These are phyloP conservation scores for Drosera spatulata DNA, from an alignment of 179 eudicot species.

Conservation along the genomic window DNA sequence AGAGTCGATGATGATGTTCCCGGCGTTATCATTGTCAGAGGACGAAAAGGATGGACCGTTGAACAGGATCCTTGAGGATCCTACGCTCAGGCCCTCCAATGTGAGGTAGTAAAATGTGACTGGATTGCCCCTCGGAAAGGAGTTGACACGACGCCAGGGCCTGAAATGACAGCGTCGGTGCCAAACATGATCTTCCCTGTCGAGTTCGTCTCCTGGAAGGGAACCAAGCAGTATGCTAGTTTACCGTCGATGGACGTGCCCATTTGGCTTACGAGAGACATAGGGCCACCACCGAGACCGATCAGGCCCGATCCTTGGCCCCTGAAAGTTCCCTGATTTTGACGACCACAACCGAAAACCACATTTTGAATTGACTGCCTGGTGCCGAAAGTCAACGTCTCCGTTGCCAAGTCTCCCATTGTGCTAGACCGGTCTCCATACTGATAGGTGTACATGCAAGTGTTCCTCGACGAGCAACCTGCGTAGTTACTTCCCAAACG, in stretches of 20 bases:
- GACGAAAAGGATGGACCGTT: neutral
- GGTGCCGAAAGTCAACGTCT: slow-evolving; percentile 32
- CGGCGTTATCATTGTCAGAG: slow-evolving; percentile 2
- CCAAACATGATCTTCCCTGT: slow-evolving; percentile 43
- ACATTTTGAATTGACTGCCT: slow-evolving; percentile 10
- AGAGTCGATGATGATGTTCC: slow-evolving; percentile 41
- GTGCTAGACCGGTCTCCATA: slow-evolving; percentile 38
- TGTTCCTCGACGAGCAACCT: slow-evolving; percentile 5
- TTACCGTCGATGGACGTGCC: slow-evolving; percentile 19
- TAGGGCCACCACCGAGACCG: slow-evolving; percentile 41
- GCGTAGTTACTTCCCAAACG: neutral
- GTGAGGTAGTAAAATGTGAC: slow-evolving; percentile 27
- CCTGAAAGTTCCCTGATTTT: slow-evolving; percentile 22
- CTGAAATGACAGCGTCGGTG: slow-evolving; percentile 17
- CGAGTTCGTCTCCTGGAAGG: neutral
- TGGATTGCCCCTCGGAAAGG: slow-evolving; percentile 13
- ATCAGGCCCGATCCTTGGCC: slow-evolving; percentile 28
- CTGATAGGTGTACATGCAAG: slow-evolving; percentile 6
- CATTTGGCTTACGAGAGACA: slow-evolving; percentile 40
- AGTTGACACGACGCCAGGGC: slow-evolving; percentile 27
- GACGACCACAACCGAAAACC: slow-evolving; percentile 41
- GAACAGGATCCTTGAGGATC: slow-evolving; percentile 6
- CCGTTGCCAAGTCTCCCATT: slow-evolving; percentile 27
- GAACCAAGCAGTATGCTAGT: slow-evolving; percentile 44
- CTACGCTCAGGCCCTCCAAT: slow-evolving; percentile 28